Evolutionary conservation across 495 filamentous ascomycete species (phyloP).

Genomic region (Penicillium ochrochloron): DNA sequence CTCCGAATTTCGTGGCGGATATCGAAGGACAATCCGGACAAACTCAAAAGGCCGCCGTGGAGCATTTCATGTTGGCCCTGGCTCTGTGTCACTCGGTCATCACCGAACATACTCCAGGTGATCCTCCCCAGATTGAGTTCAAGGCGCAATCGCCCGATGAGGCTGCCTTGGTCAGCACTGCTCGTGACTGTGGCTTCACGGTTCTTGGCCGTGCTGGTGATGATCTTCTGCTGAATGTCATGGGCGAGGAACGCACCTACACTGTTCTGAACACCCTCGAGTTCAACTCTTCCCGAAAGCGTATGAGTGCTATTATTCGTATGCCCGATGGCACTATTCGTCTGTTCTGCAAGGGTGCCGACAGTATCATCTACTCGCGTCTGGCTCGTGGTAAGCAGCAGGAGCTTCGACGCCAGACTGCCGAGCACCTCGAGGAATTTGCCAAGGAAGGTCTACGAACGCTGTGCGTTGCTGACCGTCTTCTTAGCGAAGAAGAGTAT

Average conservation of each 20-base stretch:
- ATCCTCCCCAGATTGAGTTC: constrained; percentile 89
- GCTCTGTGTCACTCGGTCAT: constrained; percentile 97
- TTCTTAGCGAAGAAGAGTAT: constrained; percentile 86
- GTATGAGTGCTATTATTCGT: constrained; percentile 96
- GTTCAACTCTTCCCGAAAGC: constrained; percentile 95
- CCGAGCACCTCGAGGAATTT: constrained; percentile 95
- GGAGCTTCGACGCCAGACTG: constrained; percentile 80
- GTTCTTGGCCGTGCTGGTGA: constrained; percentile 79
- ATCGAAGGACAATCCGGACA: constrained; percentile 75
- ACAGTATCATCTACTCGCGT: constrained; percentile 96
- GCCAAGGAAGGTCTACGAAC: constrained; percentile 94
- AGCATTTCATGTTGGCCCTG: constrained; percentile 93
- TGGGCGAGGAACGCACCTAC: constrained; percentile 83
- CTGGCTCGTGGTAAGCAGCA: constrained; percentile 83
- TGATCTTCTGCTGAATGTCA: constrained; percentile 80
- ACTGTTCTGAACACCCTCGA: constrained; percentile 93
- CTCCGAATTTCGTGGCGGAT: constrained; percentile 85
- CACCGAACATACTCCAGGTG: constrained; percentile 83
- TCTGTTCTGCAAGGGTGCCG: constrained; percentile 96
- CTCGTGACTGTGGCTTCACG: constrained; percentile 95
- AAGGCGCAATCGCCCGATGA: constrained; percentile 98
- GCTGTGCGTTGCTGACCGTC: constrained; percentile 88
- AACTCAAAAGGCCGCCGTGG: constrained; percentile 74
- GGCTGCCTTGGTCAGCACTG: constrained; percentile 91
- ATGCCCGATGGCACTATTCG: constrained; percentile 95